Conservation (phyloP, 2,329 filamentous ascomycete species). For the Tolypocladium nubicola region DNA sequence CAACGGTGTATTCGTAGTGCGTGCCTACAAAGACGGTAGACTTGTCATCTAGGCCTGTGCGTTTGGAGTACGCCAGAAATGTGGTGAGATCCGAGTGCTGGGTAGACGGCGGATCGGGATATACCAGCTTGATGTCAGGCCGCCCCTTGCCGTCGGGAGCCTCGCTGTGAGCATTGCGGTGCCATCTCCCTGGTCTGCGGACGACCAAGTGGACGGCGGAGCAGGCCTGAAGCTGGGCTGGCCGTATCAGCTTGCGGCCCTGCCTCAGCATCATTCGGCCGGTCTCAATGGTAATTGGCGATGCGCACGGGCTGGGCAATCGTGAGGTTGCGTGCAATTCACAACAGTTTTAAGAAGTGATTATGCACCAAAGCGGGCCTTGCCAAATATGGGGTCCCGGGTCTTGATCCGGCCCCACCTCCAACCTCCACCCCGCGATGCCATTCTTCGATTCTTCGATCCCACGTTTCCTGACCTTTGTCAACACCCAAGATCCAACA, state of each 20-base stretch:
- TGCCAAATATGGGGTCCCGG: not conserved
- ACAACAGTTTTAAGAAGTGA: no score
- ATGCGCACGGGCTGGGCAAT: not conserved
- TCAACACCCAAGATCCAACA: not conserved
- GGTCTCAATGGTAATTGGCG: not conserved
- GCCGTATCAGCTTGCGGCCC: not conserved
- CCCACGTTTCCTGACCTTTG: not conserved
- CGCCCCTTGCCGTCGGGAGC: not conserved
- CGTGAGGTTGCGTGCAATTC: not conserved
- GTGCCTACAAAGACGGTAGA: conserved; percentile 61
- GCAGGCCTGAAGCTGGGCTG: not conserved
- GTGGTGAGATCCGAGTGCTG: conserved; percentile 53
- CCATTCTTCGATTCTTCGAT: not conserved
- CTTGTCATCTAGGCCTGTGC: conserved; percentile 39
- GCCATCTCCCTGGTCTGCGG: not conserved
- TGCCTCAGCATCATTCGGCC: not conserved
- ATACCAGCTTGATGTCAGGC: conserved; percentile 13
- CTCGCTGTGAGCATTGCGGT: not conserved
- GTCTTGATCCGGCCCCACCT: not conserved
- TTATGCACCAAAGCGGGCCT: conserved; percentile 1
- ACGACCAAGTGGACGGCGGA: no score
- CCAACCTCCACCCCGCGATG: not conserved
- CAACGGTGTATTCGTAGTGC: conserved; percentile 64
- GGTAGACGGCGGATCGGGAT: conserved; percentile 32
- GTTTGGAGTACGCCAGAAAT: conserved; percentile 54